Conservation (phyloP, 2,329 filamentous ascomycete species). For the Aureobasidium zeae region DNA sequence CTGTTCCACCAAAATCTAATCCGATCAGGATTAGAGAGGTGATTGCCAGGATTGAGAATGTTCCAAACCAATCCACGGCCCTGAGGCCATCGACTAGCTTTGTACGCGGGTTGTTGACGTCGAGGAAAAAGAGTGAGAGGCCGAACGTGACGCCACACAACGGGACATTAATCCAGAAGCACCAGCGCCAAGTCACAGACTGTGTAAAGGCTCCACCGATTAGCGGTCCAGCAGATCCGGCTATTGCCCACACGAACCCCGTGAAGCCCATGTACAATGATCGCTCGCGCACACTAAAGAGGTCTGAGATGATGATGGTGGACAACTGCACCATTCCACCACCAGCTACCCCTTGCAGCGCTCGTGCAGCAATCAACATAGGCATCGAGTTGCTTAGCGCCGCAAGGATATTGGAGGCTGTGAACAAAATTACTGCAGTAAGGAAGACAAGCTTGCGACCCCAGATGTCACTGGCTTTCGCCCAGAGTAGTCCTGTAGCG, state of each 20-base stretch:
- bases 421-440: slow-evolving; percentile 40
- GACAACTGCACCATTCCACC: slow-evolving; percentile 46
- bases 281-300: slow-evolving; percentile 40
- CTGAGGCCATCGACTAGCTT: slow-evolving; percentile 39
- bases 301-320: slow-evolving; percentile 44
- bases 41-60: slow-evolving; percentile 41
- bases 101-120: slow-evolving; percentile 48
- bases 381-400: slow-evolving; percentile 39
- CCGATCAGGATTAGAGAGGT: slow-evolving; percentile 46
- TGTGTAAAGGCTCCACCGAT: slow-evolving; percentile 30
- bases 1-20: slow-evolving; percentile 45
- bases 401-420: slow-evolving; percentile 42
- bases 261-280: slow-evolving; percentile 42
- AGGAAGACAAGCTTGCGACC: slow-evolving; percentile 48
- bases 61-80: slow-evolving; percentile 48
- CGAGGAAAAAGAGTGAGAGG: slow-evolving; percentile 43
- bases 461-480: slow-evolving; percentile 50
- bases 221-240: slow-evolving; percentile 44
- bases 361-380: slow-evolving; percentile 46
- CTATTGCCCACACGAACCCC: slow-evolving; percentile 47
- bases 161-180: slow-evolving; percentile 47
- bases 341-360: slow-evolving; percentile 46
- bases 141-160: slow-evolving; percentile 41
- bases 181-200: slow-evolving; percentile 32
- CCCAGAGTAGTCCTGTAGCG: slow-evolving; percentile 28